These are phyloP conservation scores for Aegilops speltoides DNA, from an alignment of 176 grass and related monocot species.

Conservation along the genomic window DNA sequence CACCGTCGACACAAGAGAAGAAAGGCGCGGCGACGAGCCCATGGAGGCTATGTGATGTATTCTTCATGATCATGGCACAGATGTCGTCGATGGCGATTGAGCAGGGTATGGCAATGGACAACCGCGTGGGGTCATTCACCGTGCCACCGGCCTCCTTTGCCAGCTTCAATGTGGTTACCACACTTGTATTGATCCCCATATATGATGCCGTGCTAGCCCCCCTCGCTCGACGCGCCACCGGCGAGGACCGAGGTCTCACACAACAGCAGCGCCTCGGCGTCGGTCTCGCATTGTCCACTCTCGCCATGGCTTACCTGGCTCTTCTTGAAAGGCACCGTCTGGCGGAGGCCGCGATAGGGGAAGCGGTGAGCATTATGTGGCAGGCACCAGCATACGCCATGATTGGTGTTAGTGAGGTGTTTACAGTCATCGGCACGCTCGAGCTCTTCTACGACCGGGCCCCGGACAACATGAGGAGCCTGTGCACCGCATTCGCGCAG, in stretches of 20 bases:
- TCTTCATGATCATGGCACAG: slow-evolving; percentile 32
- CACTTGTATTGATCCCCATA: slow-evolving; percentile 28
- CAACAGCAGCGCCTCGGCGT: slow-evolving; percentile 43
- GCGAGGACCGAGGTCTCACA: slow-evolving; percentile 33
- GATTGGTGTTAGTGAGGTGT: slow-evolving; percentile 21
- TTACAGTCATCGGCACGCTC: neutral
- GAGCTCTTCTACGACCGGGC: slow-evolving; percentile 28
- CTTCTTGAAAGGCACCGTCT: slow-evolving; percentile 41
- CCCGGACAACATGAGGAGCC: slow-evolving; percentile 24
- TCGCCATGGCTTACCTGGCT: slow-evolving; percentile 28
- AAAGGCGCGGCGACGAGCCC: neutral
- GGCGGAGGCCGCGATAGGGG: neutral
- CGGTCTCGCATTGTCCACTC: slow-evolving; percentile 31
- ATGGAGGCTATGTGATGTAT: slow-evolving; percentile 52
- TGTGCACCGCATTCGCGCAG: slow-evolving; percentile 14
- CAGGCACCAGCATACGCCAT: slow-evolving; percentile 29
- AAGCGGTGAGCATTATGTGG: slow-evolving; percentile 31
- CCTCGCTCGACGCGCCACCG: slow-evolving; percentile 15
- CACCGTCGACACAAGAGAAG: neutral
- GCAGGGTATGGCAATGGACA: slow-evolving; percentile 49
- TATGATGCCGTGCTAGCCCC: slow-evolving; percentile 37
- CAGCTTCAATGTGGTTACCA: slow-evolving; percentile 16
- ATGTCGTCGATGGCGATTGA: slow-evolving; percentile 46
- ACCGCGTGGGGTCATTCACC: neutral
- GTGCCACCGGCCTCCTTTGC: slow-evolving; percentile 44